These are phyloP conservation scores for Cercis canadensis DNA, from an alignment of 306 rosid species.

Conservation along the genomic window DNA sequence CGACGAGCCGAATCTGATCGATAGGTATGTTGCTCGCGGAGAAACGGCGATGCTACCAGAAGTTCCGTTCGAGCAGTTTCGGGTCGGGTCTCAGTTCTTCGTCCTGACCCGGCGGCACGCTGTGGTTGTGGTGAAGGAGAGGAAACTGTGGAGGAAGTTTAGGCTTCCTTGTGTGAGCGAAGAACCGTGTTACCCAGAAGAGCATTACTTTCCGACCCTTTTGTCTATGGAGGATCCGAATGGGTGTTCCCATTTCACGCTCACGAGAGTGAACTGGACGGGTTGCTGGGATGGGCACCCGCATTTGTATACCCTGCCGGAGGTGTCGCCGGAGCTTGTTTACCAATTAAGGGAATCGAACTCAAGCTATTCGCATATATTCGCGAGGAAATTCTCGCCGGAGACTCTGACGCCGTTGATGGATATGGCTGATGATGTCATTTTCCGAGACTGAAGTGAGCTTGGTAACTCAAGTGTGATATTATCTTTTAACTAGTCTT, in stretches of 20 bases:
- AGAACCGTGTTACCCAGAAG: slow-evolving; percentile 69
- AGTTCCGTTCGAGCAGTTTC: slow-evolving; percentile 51
- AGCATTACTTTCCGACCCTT: slow-evolving; percentile 73
- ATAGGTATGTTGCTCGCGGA: slow-evolving; percentile 59
- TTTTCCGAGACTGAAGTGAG: slow-evolving; percentile 54
- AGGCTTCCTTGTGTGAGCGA: slow-evolving; percentile 53
- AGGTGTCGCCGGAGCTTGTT: slow-evolving; percentile 55
- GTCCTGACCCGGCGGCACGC: slow-evolving; percentile 54
- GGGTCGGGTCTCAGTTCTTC: slow-evolving; percentile 73
- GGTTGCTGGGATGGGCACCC: slow-evolving; percentile 73
- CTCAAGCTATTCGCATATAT: slow-evolving; percentile 47
- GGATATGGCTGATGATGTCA: slow-evolving; percentile 58
- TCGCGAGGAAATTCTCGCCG: slow-evolving; percentile 73
- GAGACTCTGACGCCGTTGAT: slow-evolving; percentile 54
- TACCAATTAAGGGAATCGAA: slow-evolving; percentile 52
- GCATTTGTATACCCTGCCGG: slow-evolving; percentile 49
- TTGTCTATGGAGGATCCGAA: slow-evolving; percentile 62
- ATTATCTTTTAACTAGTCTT: too few species aligned
- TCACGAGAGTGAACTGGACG: slow-evolving; percentile 76
- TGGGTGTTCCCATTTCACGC: slow-evolving; percentile 62
- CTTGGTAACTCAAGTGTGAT: slow-evolving; percentile 19
- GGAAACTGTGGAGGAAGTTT: slow-evolving; percentile 60
- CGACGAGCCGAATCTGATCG: slow-evolving; percentile 52
- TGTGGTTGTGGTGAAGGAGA: slow-evolving; percentile 47
- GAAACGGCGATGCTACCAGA: slow-evolving; percentile 59